Evolutionary conservation across 257 asterid genomes (phyloP).

Genomic region (Petunia secreta): DNA sequence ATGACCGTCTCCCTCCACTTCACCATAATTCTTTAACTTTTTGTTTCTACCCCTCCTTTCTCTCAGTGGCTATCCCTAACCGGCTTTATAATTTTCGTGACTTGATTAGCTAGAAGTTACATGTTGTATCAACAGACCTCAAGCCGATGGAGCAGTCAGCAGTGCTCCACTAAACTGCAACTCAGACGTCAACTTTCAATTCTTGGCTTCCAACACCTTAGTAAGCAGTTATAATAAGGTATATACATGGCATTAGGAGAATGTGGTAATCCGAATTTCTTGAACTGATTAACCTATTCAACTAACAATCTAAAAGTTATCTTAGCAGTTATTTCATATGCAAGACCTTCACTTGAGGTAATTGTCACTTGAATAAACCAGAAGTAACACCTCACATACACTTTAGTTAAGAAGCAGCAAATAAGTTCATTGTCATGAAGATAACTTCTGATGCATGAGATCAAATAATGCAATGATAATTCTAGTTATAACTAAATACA

Average conservation of each 20-base stretch:
- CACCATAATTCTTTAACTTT: neutral
- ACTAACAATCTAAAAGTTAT: neutral
- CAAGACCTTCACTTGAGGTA: neutral
- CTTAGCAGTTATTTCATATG: neutral
- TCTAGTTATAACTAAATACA: neutral
- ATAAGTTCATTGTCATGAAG: neutral
- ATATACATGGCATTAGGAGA: neutral
- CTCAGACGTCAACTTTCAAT: neutral
- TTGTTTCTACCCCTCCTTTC: neutral
- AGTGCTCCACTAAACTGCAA: conserved; percentile 1
- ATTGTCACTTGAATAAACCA: neutral
- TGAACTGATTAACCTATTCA: neutral
- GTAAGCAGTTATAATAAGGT: neutral
- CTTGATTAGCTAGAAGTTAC: conserved; percentile 4
- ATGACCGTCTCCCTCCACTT: neutral
- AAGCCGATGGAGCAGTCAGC: neutral
- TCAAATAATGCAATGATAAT: neutral
- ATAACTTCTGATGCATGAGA: neutral
- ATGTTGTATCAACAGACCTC: neutral
- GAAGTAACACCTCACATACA: neutral
- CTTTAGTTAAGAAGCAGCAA: neutral
- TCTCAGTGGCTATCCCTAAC: neutral
- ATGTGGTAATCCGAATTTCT: neutral
- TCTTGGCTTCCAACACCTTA: neutral
- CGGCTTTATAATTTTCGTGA: neutral